These are phyloP conservation scores for Hypomontagnella submonticulosa DNA, from an alignment of 495 filamentous ascomycete species.

Conservation along the genomic window DNA sequence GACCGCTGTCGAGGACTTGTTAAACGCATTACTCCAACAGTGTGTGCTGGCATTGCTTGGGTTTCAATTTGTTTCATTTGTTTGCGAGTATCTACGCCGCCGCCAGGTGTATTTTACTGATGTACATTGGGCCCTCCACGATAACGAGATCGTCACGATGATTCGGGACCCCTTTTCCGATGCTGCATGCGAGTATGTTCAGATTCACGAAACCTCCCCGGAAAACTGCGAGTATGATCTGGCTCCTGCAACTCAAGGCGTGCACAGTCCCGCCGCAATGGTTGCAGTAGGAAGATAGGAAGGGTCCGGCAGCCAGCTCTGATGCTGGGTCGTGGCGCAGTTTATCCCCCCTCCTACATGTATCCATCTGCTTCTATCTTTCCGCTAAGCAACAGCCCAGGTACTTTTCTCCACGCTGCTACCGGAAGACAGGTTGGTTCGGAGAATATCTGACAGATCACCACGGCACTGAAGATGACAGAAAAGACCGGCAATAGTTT, in stretches of 20 bases:
- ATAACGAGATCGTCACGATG: background rate
- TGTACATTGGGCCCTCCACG: background rate
- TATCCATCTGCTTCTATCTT: slow-evolving; percentile 1
- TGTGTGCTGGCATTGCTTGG: slow-evolving; percentile 7
- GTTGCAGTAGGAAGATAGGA: slow-evolving; percentile 27
- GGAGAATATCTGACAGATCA: slow-evolving; percentile 39
- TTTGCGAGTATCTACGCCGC: background rate
- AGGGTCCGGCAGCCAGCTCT: slow-evolving; percentile 8
- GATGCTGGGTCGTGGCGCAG: slow-evolving; percentile 23
- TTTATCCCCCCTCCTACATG: slow-evolving; percentile 4
- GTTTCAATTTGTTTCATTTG: slow-evolving; percentile 3
- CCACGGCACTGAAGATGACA: slow-evolving; percentile 23
- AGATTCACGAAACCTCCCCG: background rate
- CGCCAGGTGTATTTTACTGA: background rate
- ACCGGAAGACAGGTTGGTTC: slow-evolving; percentile 24
- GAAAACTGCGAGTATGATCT: slow-evolving; percentile 8
- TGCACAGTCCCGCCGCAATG: slow-evolving; percentile 22
- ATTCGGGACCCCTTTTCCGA: slow-evolving; percentile 1
- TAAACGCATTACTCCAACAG: background rate
- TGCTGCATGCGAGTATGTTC: background rate
- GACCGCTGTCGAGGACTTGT: slow-evolving; percentile 3
- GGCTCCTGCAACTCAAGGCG: slow-evolving; percentile 10
- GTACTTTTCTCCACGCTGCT: slow-evolving; percentile 21
- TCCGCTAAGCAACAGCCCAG: background rate
- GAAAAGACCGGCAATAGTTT: slow-evolving; percentile 19